Conservation (phyloP, 2,329 filamentous ascomycete genomes). For the Escovopsis sp. region DNA sequence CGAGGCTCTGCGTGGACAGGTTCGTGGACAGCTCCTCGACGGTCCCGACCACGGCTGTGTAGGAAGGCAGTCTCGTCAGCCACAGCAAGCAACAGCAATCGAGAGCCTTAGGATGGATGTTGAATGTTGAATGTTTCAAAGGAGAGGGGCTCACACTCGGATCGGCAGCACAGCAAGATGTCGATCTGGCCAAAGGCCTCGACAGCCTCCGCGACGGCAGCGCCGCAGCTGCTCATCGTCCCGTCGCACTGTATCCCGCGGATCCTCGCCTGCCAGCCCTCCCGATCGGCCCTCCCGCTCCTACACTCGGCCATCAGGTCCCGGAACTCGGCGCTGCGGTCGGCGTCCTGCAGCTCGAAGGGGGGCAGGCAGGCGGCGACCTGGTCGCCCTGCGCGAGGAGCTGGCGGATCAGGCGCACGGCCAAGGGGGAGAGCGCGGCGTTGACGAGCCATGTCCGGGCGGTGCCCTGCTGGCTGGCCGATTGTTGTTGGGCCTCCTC, state of each 20-base stretch:
- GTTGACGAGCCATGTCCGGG: conserved; percentile 82
- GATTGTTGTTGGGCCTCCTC: conserved; percentile 11
- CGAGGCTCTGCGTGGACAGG: conserved; percentile 57
- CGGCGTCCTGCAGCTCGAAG: conserved; percentile 61
- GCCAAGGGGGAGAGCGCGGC: conserved; percentile 73
- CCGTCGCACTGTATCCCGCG: conserved; percentile 50
- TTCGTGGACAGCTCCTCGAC: conserved; percentile 78
- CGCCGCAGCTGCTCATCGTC: conserved; percentile 57
- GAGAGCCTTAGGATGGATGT: no score
- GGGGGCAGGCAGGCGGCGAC: conserved; percentile 74
- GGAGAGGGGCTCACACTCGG: conserved; percentile 46
- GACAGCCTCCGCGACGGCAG: conserved; percentile 75
- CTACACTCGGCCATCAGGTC: conserved; percentile 60
- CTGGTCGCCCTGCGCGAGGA: conserved; percentile 84
- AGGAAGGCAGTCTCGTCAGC: not conserved
- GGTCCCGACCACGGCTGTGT: conserved; percentile 65
- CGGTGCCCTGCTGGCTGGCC: conserved; percentile 51
- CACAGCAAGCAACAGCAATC: no score
- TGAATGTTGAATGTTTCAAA: no score
- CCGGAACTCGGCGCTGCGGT: conserved; percentile 64
- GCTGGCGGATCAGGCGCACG: conserved; percentile 64
- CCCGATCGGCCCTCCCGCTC: conserved; percentile 45
- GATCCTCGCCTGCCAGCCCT: conserved; percentile 71
- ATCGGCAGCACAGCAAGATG: conserved; percentile 79
- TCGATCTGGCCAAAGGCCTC: conserved; percentile 76